These are phyloP conservation scores for Mycena pura DNA, from an alignment of 768 basidiomycete genomes.

Conservation along the genomic window DNA sequence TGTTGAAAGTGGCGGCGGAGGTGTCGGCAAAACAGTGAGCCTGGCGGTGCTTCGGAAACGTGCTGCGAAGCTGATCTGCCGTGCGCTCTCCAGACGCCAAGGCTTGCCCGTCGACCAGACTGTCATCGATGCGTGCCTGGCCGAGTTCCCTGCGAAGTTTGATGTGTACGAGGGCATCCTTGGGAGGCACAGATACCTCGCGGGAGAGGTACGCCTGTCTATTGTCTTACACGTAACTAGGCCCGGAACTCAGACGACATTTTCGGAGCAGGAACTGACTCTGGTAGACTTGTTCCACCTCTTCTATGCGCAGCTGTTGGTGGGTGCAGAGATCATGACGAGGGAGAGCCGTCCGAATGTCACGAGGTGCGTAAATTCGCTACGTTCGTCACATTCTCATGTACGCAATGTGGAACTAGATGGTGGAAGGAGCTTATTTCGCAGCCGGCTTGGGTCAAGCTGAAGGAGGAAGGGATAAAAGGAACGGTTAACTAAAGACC, in stretches of 20 bases:
- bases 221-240: neutral
- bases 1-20: neutral
- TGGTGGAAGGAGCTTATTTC: neutral
- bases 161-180: neutral
- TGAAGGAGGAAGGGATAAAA: too few relatives aligned
- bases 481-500: too few relatives aligned
- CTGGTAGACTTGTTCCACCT: neutral
- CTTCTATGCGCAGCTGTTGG: neutral
- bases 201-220: neutral
- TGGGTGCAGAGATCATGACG: neutral
- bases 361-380: neutral
- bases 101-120: too few relatives aligned
- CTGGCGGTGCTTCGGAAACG: neutral
- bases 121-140: neutral
- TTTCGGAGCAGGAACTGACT: neutral
- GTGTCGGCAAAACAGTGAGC: neutral
- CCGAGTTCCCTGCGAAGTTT: neutral
- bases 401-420: neutral
- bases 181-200: neutral
- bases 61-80: neutral
- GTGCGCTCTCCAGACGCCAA: neutral
- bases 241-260: neutral
- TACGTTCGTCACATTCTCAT: neutral
- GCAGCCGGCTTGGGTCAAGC: neutral
- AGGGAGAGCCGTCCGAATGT: too few relatives aligned